Evolutionary conservation across 805 yeast genomes (phyloP), one percentile per base, ranked within the genome.

Genomic region (Candida ficus): DNA sequence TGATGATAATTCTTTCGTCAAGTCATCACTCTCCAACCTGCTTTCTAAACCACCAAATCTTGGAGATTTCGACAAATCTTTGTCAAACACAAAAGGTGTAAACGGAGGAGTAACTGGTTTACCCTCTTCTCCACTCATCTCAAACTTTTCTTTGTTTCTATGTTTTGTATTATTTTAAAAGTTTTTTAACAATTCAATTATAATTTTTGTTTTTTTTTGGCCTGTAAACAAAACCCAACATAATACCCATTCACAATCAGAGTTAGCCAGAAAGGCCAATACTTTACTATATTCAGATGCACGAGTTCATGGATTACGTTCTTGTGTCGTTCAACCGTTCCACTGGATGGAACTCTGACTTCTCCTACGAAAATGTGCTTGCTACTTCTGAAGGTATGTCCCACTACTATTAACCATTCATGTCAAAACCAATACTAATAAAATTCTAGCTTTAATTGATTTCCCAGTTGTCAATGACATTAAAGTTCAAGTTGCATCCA

Each of bases 221-320:
- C 11, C 5, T 29, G 19, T 10, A 14, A 29, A 13, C 16, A n/a
- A 27, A n/a, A n/a, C 14, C 29, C 16, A 27, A n/a, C 17, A 27
- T 5, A 6, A n/a, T n/a, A n/a, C n/a, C n/a, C n/a, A n/a, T n/a
- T n/a, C n/a, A n/a, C n/a, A n/a, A n/a, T n/a, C n/a, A n/a, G n/a
- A n/a, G n/a, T n/a, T n/a, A n/a, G n/a, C n/a, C n/a, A n/a, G n/a
- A n/a, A n/a, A n/a, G n/a, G n/a, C n/a, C n/a, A n/a, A n/a, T n/a
- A n/a, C n/a, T n/a, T n/a, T n/a, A n/a, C n/a, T n/a, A n/a, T n/a
- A n/a, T n/a, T 26, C 16, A 33, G 17, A 54, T 54, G 58, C 45
- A 46, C 41, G 73, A 77, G 32, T 90, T 84, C 64, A 88, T 91
- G 95, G 96, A 91, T 52, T 83, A 82, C 60, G 75, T 91, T 25